phyloP scores from a whole-genome alignment of 164 flowering plant genomes.

The Magnolia changhungtana region DNA sequence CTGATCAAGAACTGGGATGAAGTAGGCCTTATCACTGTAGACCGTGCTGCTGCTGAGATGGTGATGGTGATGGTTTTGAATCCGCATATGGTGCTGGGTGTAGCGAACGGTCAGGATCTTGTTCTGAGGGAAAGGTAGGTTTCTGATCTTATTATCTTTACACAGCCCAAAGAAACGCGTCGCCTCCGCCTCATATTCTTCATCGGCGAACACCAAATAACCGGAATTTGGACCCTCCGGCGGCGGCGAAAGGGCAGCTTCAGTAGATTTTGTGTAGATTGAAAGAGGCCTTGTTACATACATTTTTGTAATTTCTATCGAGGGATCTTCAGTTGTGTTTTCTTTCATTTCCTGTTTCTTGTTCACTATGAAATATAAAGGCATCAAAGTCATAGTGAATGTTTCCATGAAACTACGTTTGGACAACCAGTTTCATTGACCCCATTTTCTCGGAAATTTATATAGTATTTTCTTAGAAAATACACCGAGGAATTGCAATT shows the following conservation, averaged over 20 bases:
- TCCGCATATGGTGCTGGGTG: background rate
- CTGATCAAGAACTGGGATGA: conserved; percentile 51
- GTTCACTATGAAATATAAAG: too few relatives aligned
- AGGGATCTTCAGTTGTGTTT: too few relatives aligned
- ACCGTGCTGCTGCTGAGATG: background rate
- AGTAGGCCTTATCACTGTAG: conserved; percentile 17
- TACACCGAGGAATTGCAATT: too few relatives aligned
- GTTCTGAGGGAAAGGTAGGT: conserved; percentile 46
- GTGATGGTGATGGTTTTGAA: background rate
- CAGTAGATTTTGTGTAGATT: conserved; percentile 21
- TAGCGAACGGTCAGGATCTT: conserved; percentile 19
- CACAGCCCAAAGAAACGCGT: conserved; percentile 29
- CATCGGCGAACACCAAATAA: conserved; percentile 32
- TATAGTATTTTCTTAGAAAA: too few relatives aligned
- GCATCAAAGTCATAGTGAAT: too few relatives aligned
- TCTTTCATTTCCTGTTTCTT: too few relatives aligned
- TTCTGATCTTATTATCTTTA: conserved; percentile 14
- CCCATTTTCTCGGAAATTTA: too few relatives aligned
- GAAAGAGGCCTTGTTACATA: conserved; percentile 50
- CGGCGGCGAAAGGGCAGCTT: conserved; percentile 15
- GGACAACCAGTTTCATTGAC: too few relatives aligned
- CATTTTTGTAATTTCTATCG: conserved; percentile 14
- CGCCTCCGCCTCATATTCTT: conserved; percentile 24
- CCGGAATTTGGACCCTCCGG: conserved; percentile 42
- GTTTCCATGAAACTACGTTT: too few relatives aligned